Base-by-base conservation (phyloP, 192 early-diverging fungal species). In the Coemansia sp. region DNA sequence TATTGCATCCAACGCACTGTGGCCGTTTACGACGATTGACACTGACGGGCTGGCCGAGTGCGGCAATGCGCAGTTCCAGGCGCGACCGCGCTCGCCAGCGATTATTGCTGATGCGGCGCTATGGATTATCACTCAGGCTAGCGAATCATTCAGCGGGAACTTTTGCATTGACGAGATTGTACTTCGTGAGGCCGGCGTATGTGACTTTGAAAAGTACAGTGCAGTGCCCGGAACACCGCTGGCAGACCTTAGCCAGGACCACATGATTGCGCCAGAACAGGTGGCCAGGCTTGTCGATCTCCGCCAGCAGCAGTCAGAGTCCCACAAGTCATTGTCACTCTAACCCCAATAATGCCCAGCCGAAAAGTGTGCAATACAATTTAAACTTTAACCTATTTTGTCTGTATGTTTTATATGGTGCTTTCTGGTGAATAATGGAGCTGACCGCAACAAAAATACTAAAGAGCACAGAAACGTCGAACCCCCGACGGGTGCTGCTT, bases 41-140 rank as follows among this genome's bases (percentile, higher is more conserved):
- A 94, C 91, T 0, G 83, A 87, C 47, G 63, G 69, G 29, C 70
- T 72, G 10, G 70, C 67, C 2, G 67, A 61, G 29, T 22, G 21
- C 1, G 25, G 21, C 41, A 10, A 23, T 17, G 45, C 35, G 45
- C 52, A 51, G 76, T 73, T 57, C 12, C 41, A 17, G 19, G 57
- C 55, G 38, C 50, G 55, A 17, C 60, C 65, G 45, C 73, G 79
- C 65, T 68, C 58, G 25, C 81, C 88, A 4, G 85, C 86, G 51
- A 92, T 93, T 55, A 90, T 92, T 87, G 88, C 90, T 1, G 92
- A 93, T 72, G 92, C 92, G 0, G 90, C 90, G 8, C 74, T 85
- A 45, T 35, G 81, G 32, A 80, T 94, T 21, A 69, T 92, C 50
- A 76, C 69, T 50, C 86, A 90, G 76, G 67, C 81, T 15, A 47